These are phyloP conservation scores for Neophaeococcomyces aloes DNA, from an alignment of 2,329 filamentous ascomycete genomes.

Conservation along the genomic window DNA sequence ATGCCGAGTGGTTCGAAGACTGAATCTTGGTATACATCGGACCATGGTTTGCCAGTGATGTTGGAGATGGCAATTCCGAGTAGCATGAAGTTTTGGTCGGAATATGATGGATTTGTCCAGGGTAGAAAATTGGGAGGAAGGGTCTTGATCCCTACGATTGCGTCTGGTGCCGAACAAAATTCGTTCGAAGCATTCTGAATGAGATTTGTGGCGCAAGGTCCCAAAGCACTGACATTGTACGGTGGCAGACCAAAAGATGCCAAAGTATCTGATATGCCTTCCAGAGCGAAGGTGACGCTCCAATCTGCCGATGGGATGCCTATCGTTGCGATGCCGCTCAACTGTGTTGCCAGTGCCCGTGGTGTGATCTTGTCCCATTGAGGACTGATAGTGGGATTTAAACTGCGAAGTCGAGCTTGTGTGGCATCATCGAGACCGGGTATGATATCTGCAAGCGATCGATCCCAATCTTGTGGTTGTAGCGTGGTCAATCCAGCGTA, in stretches of 20 bases:
- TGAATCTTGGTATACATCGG: constrained; percentile 26
- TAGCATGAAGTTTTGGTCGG: constrained; percentile 29
- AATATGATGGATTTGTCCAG: constrained; percentile 27
- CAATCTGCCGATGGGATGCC: background rate
- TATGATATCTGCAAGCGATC: constrained; percentile 31
- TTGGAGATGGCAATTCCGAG: constrained; percentile 31
- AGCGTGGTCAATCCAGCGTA: constrained; percentile 27
- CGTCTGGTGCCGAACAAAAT: too few species aligned
- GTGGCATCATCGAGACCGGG: constrained; percentile 26
- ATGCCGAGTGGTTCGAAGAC: constrained; percentile 33
- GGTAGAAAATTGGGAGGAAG: constrained; percentile 32
- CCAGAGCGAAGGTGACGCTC: background rate
- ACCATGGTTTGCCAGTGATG: constrained; percentile 30
- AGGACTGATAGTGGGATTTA: constrained; percentile 15
- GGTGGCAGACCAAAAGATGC: background rate
- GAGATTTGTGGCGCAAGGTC: too few species aligned
- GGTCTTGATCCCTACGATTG: constrained; percentile 23
- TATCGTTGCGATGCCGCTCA: constrained; percentile 15
- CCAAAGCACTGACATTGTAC: background rate
- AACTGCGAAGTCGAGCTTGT: constrained; percentile 17
- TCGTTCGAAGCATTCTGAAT: too few species aligned
- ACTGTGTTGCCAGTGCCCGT: constrained; percentile 36
- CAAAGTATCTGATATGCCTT: too few species aligned
- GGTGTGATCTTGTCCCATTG: constrained; percentile 42
- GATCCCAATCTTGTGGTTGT: constrained; percentile 28